phyloP scores from a whole-genome alignment of 371 early-diverging fungal species.

The Mortierella sp. region DNA sequence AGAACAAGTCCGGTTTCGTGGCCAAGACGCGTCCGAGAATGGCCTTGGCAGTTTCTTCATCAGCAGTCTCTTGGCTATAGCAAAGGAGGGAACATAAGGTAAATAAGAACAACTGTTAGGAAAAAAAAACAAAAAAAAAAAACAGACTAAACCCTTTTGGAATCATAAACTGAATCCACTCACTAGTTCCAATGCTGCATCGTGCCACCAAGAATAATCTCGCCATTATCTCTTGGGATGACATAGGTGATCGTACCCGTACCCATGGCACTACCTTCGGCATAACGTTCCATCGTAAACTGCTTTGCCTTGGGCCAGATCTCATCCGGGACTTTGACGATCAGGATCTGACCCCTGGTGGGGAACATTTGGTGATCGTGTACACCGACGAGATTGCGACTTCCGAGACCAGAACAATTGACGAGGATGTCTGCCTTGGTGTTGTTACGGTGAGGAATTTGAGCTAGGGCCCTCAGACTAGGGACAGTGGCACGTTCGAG shows the following conservation, averaged over 20 bases:
- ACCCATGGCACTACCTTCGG: constrained; percentile 50
- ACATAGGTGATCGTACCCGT: constrained; percentile 69
- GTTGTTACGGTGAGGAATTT: constrained; percentile 24
- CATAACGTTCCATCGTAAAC: constrained; percentile 48
- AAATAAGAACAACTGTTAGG: neutral
- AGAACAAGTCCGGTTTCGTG: constrained; percentile 56
- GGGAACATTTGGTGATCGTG: constrained; percentile 74
- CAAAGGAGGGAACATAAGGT: neutral
- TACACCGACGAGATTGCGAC: constrained; percentile 74
- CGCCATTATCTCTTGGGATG: constrained; percentile 85
- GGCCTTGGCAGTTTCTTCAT: constrained; percentile 54
- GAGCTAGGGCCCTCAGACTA: constrained; percentile 60
- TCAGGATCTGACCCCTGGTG: constrained; percentile 81
- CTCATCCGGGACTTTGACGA: constrained; percentile 70
- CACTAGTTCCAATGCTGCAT: constrained; percentile 72
- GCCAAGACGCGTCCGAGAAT: constrained; percentile 58
- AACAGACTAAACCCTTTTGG: too few relatives aligned
- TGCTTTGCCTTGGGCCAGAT: constrained; percentile 57
- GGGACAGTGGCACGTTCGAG: constrained; percentile 51
- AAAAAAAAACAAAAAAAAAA: neutral
- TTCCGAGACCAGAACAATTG: constrained; percentile 82
- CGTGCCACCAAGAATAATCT: constrained; percentile 84
- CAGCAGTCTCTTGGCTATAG: constrained; percentile 48
- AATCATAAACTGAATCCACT: constrained; percentile 24
- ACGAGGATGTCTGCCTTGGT: constrained; percentile 65